A percentile compares a stretch with the other conserved stretches of the same genome.
These are phyloP conservation scores for Enterospora canceri DNA, from an alignment of 371 early-diverging fungal genomes.

Conservation along the genomic window DNA sequence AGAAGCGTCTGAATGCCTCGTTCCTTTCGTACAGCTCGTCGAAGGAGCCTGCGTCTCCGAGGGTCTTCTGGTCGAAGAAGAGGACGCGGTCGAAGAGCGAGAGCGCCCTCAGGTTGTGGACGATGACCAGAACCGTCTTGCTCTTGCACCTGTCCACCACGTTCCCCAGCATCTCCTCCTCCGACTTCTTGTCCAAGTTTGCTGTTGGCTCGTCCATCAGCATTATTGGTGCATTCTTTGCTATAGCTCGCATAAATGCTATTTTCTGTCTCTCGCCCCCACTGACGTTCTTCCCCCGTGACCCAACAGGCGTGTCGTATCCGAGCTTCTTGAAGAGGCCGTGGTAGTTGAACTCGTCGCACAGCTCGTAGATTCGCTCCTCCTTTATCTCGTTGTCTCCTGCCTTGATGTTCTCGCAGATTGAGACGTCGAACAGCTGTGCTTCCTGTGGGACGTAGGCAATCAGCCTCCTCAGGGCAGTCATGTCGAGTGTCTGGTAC, in stretches of 20 bases:
- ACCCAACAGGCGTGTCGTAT: constrained; percentile 59
- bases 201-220: constrained; percentile 59
- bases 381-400: constrained; percentile 42
- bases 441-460: constrained; percentile 70
- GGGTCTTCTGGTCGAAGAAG: constrained; percentile 55
- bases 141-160: constrained; percentile 63
- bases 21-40: constrained; percentile 4
- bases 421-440: constrained; percentile 67
- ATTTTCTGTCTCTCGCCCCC: constrained; percentile 64
- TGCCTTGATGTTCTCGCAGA: constrained; percentile 67
- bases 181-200: constrained; percentile 63
- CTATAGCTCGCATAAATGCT: constrained; percentile 59
- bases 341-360: constrained; percentile 62
- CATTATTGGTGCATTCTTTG: constrained; percentile 58
- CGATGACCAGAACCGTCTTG: constrained; percentile 71
- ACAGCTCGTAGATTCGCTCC: constrained; percentile 60
- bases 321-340: constrained; percentile 58
- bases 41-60: background rate
- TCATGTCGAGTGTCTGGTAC: constrained; percentile 60
- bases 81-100: constrained; percentile 59
- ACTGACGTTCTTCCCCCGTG: constrained; percentile 51
- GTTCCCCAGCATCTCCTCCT: constrained; percentile 72
- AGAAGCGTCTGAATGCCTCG: constrained; percentile 1
- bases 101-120: constrained; percentile 70
- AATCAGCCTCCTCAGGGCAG: constrained; percentile 62